Evolutionary conservation across 257 asterid genomes (phyloP), one percentile per base, ranked within the genome.

Genomic region (Plectranthus barbatus): DNA sequence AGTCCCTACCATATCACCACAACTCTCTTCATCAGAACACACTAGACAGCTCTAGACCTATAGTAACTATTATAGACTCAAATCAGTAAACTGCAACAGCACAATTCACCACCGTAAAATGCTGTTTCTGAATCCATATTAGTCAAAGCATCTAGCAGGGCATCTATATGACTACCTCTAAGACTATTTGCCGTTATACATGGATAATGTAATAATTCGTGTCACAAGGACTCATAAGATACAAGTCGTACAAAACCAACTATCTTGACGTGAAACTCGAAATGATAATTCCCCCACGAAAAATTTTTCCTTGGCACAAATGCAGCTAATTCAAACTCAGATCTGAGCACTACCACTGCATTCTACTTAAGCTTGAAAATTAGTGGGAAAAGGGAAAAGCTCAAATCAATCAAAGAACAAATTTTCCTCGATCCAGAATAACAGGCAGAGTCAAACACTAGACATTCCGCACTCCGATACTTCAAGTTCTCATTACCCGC

Each of bases 381-480:
- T 18, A 56, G 15, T 10, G 6, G 15, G 5, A 33, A 41, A 37
- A 50, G 51, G 37, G 20, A 47, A 10, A 23, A 58, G 21, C 70
- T 50, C 51, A 75, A 67, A 67, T 47, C 55, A 29, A 60, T 42
- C 44, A 48, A 48, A 36, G 13, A 49, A 13, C 31, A 37, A 4
- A n/a, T 6, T 26, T 57, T 8, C 13, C 46, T 62, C 51, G 42
- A 61, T 65, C 52, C 64, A 24, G 63, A 60, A 53, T 52, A 29
- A 60, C 51, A 13, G 8, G 49, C 17, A 45, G 60, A 31, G 46
- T 66, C 24, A 59, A 64, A 10, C 31, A 60, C 36, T 42, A 31
- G 60, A 33, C 46, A 71, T 19, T 50, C 57, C 59, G 37, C 67
- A 76, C 52, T 59, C 67, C 42, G 23, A 60, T 26, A 67, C 14